Conservation (phyloP, 768 basidiomycete species). For the Rhodotorula paludigena region DNA sequence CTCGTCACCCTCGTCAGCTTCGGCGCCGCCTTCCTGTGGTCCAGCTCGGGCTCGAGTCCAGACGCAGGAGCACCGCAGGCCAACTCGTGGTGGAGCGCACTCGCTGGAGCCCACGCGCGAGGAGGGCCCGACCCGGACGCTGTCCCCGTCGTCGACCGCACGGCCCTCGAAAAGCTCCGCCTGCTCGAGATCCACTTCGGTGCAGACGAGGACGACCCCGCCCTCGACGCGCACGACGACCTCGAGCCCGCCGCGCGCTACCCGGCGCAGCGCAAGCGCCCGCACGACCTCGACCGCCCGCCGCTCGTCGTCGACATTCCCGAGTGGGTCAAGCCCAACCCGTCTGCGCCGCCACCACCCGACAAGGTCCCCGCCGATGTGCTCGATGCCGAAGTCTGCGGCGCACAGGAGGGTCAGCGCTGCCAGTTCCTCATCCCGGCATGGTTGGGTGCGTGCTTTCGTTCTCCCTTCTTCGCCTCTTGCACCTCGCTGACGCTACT, state of each 20-base stretch:
- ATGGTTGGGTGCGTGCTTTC: conserved; percentile 18
- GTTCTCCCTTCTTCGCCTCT: too few relatives aligned
- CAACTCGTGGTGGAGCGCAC: too few relatives aligned
- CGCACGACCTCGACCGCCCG: conserved; percentile 8
- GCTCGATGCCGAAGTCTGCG: conserved; percentile 29
- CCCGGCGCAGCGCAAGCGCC: background rate
- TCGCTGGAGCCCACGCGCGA: too few relatives aligned
- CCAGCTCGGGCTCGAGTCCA: too few relatives aligned
- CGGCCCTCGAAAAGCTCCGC: conserved; percentile 38
- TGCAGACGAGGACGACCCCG: conserved; percentile 22
- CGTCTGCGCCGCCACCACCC: background rate
- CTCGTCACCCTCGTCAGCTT: background rate
- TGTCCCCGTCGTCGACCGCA: conserved; percentile 23
- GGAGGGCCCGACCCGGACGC: background rate
- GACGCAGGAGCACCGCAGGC: too few relatives aligned
- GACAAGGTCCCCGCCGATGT: conserved; percentile 24
- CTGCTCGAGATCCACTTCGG: conserved; percentile 39
- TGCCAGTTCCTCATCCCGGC: conserved; percentile 31
- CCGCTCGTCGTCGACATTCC: conserved; percentile 36
- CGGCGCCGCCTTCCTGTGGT: background rate
- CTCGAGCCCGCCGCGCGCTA: conserved; percentile 2
- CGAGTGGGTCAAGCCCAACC: conserved; percentile 12
- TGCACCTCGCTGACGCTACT: conserved; percentile 4
- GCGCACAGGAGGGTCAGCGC: background rate
- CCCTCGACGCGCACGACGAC: background rate